Conservation (phyloP, 2,329 filamentous ascomycete species). For the Bisporella sp. region DNA sequence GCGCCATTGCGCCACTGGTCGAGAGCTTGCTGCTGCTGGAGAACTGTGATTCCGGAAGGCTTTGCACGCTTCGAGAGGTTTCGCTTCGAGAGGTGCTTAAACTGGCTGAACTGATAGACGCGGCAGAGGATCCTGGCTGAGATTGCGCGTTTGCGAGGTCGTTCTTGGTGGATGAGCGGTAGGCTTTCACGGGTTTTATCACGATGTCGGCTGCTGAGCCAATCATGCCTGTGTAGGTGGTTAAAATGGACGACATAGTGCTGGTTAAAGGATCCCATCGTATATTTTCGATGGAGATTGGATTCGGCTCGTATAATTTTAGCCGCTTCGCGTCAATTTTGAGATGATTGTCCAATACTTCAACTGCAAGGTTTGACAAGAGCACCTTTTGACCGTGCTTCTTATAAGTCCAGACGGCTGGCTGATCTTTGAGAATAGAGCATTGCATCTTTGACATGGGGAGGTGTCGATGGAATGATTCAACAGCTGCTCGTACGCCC, state of each 20-base stretch:
- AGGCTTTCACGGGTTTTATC: conserved; percentile 3
- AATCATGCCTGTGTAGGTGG: neutral
- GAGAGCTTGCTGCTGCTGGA: neutral
- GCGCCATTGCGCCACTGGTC: conserved; percentile 21
- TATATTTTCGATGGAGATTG: conserved; percentile 24
- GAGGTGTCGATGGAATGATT: conserved; percentile 47
- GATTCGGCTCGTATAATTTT: conserved; percentile 25
- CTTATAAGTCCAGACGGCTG: conserved; percentile 43
- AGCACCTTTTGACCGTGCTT: conserved; percentile 25
- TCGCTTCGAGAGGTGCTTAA: neutral
- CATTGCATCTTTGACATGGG: conserved; percentile 57
- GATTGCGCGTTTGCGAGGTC: neutral
- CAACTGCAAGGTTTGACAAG: conserved; percentile 45
- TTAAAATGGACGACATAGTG: conserved; percentile 6
- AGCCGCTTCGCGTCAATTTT: conserved; percentile 44
- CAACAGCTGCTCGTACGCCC: conserved; percentile 58
- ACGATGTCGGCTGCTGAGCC: conserved; percentile 1
- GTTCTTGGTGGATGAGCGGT: neutral
- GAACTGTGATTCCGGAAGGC: neutral
- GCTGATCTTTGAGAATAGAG: conserved; percentile 38
- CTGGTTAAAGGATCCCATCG: conserved; percentile 30
- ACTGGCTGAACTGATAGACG: neutral
- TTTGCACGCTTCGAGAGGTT: neutral
- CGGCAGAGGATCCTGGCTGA: neutral
- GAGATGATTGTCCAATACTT: conserved; percentile 43